Conservation (phyloP, 2,329 filamentous ascomycete genomes). For the Phaeosphaeria sp. region DNA sequence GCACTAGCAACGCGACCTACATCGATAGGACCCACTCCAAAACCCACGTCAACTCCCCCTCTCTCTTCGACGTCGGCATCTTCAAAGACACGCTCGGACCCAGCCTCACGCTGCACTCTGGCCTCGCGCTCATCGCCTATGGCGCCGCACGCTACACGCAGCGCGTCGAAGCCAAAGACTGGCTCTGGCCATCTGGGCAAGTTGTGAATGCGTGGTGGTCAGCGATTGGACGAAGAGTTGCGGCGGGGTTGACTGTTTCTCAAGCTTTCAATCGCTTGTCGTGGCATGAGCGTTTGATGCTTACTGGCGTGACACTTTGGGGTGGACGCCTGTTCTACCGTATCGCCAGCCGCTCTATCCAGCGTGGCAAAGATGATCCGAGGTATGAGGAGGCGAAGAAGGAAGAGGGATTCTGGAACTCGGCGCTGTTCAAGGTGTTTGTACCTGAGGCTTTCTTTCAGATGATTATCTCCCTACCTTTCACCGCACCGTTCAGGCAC, state of each 20-base stretch:
- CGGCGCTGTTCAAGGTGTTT: conserved; percentile 61
- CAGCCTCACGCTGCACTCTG: conserved; percentile 61
- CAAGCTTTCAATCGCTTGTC: conserved; percentile 58
- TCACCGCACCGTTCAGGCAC: conserved; percentile 63
- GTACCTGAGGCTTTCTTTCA: conserved; percentile 65
- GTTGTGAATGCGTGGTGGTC: conserved; percentile 68
- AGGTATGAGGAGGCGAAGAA: conserved; percentile 63
- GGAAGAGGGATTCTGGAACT: conserved; percentile 63
- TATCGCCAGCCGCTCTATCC: conserved; percentile 57
- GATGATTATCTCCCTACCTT: conserved; percentile 63
- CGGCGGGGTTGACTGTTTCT: conserved; percentile 54
- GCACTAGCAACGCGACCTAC: conserved; percentile 7
- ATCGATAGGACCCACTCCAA: conserved; percentile 43
- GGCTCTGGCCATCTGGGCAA: conserved; percentile 63
- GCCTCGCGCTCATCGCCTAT: conserved; percentile 61
- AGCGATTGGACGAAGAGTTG: conserved; percentile 61
- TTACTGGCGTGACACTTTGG: conserved; percentile 65
- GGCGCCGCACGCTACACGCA: conserved; percentile 59
- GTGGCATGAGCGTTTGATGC: conserved; percentile 63
- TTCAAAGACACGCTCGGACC: conserved; percentile 62
- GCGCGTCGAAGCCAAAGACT: conserved; percentile 67
- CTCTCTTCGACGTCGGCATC: conserved; percentile 56
- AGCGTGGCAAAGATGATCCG: conserved; percentile 62
- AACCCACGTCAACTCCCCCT: conserved; percentile 38
- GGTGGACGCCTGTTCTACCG: conserved; percentile 64